These are phyloP conservation scores for Mrakia frigida DNA, from an alignment of 768 basidiomycete genomes.

Conservation along the genomic window DNA sequence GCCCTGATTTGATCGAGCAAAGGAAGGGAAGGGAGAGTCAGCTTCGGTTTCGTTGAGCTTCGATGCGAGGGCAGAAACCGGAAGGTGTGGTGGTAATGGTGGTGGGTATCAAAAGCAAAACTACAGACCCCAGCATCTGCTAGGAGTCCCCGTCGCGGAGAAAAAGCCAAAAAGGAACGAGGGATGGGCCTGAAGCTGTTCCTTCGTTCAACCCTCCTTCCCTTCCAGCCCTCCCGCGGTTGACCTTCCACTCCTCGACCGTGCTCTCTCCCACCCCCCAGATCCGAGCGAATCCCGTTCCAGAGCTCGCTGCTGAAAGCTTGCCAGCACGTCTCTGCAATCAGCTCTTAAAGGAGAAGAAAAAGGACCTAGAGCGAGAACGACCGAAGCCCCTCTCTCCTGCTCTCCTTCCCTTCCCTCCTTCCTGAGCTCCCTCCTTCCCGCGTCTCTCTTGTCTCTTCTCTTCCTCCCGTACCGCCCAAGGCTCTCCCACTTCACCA, in stretches of 20 bases:
- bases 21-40: constrained; percentile 10
- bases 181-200: neutral
- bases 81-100: neutral
- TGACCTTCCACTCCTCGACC: neutral
- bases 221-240: neutral
- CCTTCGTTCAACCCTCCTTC: neutral
- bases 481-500: neutral
- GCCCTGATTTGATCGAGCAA: constrained; percentile 49
- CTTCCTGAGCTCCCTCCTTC: neutral
- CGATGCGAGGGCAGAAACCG: no score
- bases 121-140: no score
- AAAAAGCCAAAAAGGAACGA: no score
- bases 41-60: neutral
- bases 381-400: neutral
- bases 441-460: neutral
- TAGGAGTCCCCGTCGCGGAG: no score
- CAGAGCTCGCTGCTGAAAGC: no score
- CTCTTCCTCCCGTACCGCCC: neutral
- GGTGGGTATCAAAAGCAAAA: no score
- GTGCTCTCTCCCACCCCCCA: neutral
- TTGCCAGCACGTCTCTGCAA: no score
- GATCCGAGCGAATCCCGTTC: neutral
- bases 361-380: no score
- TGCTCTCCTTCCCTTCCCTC: neutral
- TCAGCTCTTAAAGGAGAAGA: no score